These are phyloP conservation scores for Mycosphaerella arachidis DNA, from an alignment of 2,329 filamentous ascomycete genomes.

Conservation along the genomic window DNA sequence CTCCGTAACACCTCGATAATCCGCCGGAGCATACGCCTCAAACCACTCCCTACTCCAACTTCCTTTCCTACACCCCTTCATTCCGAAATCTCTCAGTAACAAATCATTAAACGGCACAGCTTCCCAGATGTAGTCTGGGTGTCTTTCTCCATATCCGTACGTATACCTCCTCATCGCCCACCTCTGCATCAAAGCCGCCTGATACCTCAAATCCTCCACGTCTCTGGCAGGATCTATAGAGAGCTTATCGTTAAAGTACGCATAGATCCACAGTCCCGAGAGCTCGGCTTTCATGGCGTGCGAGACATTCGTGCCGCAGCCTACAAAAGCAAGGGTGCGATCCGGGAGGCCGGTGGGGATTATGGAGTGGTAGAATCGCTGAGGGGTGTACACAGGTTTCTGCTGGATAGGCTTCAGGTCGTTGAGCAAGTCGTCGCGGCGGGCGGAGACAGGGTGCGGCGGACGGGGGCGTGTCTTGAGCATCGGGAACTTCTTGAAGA, in stretches of 20 bases:
- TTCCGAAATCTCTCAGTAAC: conserved; percentile 10
- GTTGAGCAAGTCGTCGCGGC: background rate
- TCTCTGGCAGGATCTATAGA: background rate
- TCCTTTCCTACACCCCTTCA: conserved; percentile 8
- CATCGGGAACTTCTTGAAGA: conserved; percentile 6
- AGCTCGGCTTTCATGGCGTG: conserved; percentile 9
- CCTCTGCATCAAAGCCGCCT: conserved; percentile 6
- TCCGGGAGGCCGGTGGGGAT: conserved; percentile 8
- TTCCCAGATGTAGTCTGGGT: conserved; percentile 12
- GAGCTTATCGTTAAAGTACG: conserved; percentile 11
- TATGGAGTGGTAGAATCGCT: conserved; percentile 14
- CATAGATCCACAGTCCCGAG: conserved; percentile 12
- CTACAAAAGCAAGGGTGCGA: conserved; percentile 9
- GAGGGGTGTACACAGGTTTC: conserved; percentile 3
- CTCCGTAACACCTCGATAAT: conserved; percentile 11
- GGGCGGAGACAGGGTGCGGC: background rate
- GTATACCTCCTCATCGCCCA: conserved; percentile 11
- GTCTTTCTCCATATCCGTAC: conserved; percentile 10
- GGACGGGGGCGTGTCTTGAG: conserved; percentile 3
- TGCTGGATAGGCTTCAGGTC: background rate
- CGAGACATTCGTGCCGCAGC: conserved; percentile 9
- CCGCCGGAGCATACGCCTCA: conserved; percentile 10
- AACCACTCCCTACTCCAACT: conserved; percentile 11
- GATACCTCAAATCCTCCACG: background rate
- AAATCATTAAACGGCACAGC: conserved; percentile 13